A percentile compares a stretch with the other conserved stretches of the same genome.
Conservation (phyloP, 169 alveolate genomes). For the Plasmodium berghei region DNA sequence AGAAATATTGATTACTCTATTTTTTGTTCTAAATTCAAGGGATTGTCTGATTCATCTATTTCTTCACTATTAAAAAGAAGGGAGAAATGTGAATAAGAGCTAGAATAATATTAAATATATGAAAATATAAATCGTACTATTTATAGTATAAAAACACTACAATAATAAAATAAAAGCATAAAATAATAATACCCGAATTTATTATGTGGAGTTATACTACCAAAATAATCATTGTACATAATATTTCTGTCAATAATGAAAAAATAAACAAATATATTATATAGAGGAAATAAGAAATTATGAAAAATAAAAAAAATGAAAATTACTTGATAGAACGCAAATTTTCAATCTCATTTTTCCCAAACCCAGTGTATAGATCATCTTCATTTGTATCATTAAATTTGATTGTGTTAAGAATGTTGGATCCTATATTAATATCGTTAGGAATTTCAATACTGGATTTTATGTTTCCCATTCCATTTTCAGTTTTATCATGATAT, state of each 20-base stretch:
- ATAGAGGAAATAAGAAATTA: not conserved
- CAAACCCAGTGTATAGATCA: not conserved
- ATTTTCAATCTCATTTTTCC: not conserved
- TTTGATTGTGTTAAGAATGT: not conserved
- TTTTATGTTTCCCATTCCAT: not conserved
- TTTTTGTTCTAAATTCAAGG: too few relatives aligned
- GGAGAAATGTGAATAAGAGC: too few relatives aligned
- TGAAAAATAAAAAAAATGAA: not conserved
- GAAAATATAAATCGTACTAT: too few relatives aligned
- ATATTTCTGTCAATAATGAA: not conserved
- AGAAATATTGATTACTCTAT: too few relatives aligned
- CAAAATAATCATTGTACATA: constrained; percentile 3
- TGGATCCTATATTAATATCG: not conserved
- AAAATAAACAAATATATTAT: not conserved
- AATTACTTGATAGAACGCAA: constrained; percentile 16
- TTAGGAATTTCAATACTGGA: not conserved
- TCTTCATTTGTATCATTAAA: constrained; percentile 8
- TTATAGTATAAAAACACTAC: too few relatives aligned
- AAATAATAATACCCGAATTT: not conserved
- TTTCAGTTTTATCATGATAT: not conserved
- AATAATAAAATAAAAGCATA: too few relatives aligned
- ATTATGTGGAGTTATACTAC: not conserved
- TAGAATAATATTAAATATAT: too few relatives aligned
- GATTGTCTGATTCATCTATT: too few relatives aligned
- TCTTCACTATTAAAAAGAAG: too few relatives aligned